A percentile compares a stretch with the other conserved stretches of the same genome.
These are phyloP conservation scores for Hordeum vulgare DNA, from an alignment of 176 grass and related monocot species.

Conservation along the genomic window MorexV3_pseudomolecules_assembly NC_058522.1:27059469-27059968, in stretches of 20 bases:
- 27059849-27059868: background rate
- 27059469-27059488: too few relatives aligned
- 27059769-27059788: background rate
- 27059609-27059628: background rate
- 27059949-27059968: too few relatives aligned
- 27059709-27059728: too few relatives aligned
- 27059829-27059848: background rate
- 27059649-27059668: background rate
- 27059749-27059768: slow-evolving; percentile 9
- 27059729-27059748: too few relatives aligned
- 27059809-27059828: slow-evolving; percentile 9
- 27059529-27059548: too few relatives aligned
- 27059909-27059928: too few relatives aligned
- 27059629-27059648: too few relatives aligned
- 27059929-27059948: background rate
- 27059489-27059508: too few relatives aligned
- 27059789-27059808: background rate
- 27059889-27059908: too few relatives aligned
- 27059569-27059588: background rate
- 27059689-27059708: background rate
- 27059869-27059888: background rate
- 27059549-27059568: background rate
- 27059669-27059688: background rate
- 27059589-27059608: background rate
- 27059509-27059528: too few relatives aligned